Base-by-base conservation (phyloP, 2,329 filamentous ascomycete species). In the Westerdykella ornata region DNA sequence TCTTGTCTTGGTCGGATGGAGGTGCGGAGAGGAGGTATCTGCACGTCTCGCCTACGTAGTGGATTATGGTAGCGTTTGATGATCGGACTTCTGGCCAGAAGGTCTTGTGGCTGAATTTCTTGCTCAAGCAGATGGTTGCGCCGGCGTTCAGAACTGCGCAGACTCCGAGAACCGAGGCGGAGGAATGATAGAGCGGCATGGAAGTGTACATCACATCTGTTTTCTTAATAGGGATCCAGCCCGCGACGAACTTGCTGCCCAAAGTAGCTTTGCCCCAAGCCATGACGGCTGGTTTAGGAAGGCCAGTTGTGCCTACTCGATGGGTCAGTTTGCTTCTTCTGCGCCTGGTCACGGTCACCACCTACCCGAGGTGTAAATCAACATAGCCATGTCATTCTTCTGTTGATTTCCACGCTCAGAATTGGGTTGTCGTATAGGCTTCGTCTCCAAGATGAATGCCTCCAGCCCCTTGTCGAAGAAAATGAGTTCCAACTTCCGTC, bases 1-100 rank as follows among this genome's bases (percentile, higher is more conserved):
- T 39, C 35, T 53, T 59, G 49, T 68, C 65, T 3, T 56, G 39
- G 0, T 54, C 38, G 1, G 51, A 55, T 11, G 57, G 51, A 1
- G 64, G 62, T 2, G 60, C 62, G 2, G 64, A 54, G 29, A 66
- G 50, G 4, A 68, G 52, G 45, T 68, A 68, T 16, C 64, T 56
- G 41, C 62, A 66, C 5, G 63, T 63, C 43, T 68, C 65, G 37
- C 65, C 65, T 5, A 68, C 65, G 45, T 68, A 68, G 26, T 67
- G 63, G 28, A 68, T 52, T 31, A 65, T 53, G 22, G 63, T 66
- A 11, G 65, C 62, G 39, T 63, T 56, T n/a, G 51, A 57, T 17
- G 52, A 46, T 22, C 54, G 49, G 16, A 67, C 51, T 28, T 67
- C 64, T 5, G 60, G 59, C 65, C 65, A 68, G 51, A 68, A 66